Percentiles rank a stretch among this genome's conserved stretches.
Conservation (phyloP, 2,329 filamentous ascomycete genomes). For the Clarireedia paspali region DNA sequence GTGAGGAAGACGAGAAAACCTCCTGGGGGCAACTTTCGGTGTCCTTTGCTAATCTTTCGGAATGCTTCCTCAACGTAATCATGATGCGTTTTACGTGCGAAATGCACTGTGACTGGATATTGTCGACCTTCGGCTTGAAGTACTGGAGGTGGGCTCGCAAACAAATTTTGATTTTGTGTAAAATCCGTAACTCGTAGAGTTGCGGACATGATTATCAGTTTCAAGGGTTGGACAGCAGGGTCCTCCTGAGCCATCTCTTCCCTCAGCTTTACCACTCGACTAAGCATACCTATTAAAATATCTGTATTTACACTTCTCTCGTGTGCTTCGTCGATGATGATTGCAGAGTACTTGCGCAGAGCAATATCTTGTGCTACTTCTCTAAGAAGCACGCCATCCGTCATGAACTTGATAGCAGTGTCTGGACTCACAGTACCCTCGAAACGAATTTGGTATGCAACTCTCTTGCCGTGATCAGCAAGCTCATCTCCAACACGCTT, state of each 20-base stretch:
- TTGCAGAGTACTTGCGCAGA: conserved; percentile 81
- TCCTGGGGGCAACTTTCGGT: conserved; percentile 81
- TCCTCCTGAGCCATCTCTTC: conserved; percentile 68
- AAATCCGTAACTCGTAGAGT: conserved; percentile 88
- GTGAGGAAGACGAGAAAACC: conserved; percentile 93
- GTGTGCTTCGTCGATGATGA: conserved; percentile 95
- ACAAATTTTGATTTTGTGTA: conserved; percentile 73
- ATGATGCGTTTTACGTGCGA: conserved; percentile 69
- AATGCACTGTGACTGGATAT: conserved; percentile 84
- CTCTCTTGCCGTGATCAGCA: conserved; percentile 64
- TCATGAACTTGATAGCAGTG: conserved; percentile 98
- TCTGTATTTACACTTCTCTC: conserved; percentile 97
- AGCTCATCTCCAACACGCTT: conserved; percentile 84
- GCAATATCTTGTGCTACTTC: conserved; percentile 88
- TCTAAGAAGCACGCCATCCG: conserved; percentile 87
- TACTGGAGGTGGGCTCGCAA: conserved; percentile 70
- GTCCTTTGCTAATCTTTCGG: conserved; percentile 77
- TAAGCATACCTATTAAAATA: conserved; percentile 95
- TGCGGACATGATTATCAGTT: conserved; percentile 96
- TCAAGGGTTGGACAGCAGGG: conserved; percentile 65
- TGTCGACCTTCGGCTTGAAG: conserved; percentile 88
- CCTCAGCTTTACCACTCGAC: conserved; percentile 79
- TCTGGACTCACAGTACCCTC: conserved; percentile 73
- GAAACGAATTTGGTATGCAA: conserved; percentile 93
- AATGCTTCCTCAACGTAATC: conserved; percentile 92